Conservation (phyloP, 768 basidiomycete genomes). For the Boletus insuetus region DNA sequence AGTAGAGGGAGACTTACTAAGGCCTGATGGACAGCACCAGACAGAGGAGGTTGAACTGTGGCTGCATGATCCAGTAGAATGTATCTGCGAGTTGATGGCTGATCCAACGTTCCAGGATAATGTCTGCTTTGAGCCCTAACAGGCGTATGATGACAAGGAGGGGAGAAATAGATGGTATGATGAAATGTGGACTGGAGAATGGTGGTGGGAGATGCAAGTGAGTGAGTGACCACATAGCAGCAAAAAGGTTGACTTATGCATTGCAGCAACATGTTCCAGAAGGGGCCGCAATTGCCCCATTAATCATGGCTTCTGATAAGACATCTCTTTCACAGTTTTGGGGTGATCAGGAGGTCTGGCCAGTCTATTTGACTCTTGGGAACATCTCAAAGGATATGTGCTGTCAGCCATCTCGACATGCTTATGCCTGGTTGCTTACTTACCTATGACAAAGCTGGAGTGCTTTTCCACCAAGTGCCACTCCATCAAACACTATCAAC, state of each 20-base stretch:
- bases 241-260: neutral
- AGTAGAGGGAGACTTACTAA: too few species aligned
- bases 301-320: neutral
- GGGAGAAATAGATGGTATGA: neutral
- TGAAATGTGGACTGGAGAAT: neutral
- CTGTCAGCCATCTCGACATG: neutral
- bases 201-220: neutral
- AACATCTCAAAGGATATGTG: neutral
- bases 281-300: neutral
- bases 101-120: too few species aligned
- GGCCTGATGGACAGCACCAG: too few species aligned
- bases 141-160: too few species aligned
- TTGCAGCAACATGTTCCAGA: neutral
- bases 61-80: too few species aligned
- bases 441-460: neutral
- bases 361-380: neutral
- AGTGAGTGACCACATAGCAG: neutral
- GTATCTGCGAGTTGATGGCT: too few species aligned
- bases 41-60: too few species aligned
- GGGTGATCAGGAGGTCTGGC: neutral
- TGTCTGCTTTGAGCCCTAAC: too few species aligned
- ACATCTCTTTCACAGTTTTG: neutral
- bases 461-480: neutral
- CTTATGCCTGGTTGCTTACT: neutral
- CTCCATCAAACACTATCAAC: neutral